Evolutionary conservation across 2,329 filamentous ascomycete genomes (phyloP).

Genomic region (Nothophaeocryptopus gaeumannii): DNA sequence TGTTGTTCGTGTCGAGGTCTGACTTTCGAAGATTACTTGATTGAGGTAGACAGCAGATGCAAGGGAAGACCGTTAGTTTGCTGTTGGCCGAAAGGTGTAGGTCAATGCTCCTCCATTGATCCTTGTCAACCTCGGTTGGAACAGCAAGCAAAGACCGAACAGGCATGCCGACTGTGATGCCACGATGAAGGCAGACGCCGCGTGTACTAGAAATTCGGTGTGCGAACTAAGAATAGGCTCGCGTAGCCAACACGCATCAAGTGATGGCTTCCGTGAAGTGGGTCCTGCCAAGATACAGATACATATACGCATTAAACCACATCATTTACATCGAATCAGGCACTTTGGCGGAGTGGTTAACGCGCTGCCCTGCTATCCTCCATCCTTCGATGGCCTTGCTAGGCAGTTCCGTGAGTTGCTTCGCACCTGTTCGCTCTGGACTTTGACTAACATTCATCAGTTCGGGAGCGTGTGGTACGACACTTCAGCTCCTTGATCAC

Average conservation of each 20-base stretch:
- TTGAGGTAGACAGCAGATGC: neutral
- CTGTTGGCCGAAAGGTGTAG: no score
- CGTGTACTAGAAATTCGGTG: neutral
- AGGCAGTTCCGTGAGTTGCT: no score
- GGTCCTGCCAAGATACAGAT: neutral
- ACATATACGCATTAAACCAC: neutral
- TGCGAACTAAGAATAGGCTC: neutral
- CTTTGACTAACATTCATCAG: no score
- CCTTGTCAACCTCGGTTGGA: neutral
- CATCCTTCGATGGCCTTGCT: neutral
- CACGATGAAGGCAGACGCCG: neutral
- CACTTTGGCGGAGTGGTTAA: conserved; percentile 9
- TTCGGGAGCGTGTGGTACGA: no score
- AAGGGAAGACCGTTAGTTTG: neutral
- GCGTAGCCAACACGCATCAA: neutral
- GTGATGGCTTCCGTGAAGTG: neutral
- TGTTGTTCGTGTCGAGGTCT: neutral
- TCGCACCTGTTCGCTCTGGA: no score
- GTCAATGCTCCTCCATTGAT: neutral
- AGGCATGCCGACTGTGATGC: neutral
- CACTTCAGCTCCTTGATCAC: no score
- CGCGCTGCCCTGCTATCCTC: conserved; percentile 2
- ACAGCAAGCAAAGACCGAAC: neutral
- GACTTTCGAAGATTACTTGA: neutral
- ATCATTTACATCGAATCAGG: neutral